Conservation (phyloP, 1,139 yeast species). For the Candida tropicalis region DNA sequence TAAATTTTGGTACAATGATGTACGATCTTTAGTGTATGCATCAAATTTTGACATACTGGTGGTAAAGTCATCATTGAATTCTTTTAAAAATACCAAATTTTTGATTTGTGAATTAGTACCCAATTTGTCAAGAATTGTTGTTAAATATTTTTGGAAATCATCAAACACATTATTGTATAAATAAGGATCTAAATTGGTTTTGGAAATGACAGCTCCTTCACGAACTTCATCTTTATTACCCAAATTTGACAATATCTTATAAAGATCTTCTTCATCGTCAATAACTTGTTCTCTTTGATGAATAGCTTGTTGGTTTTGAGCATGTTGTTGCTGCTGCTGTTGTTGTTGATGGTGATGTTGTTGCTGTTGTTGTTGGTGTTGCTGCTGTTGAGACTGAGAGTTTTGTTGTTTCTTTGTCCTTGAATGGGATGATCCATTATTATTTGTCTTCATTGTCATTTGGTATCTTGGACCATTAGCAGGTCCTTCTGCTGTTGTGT, state of each 20-base stretch:
- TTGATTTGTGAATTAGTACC: slow-evolving; percentile 26
- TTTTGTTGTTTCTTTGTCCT: not conserved
- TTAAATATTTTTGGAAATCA: slow-evolving; percentile 39
- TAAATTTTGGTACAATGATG: slow-evolving; percentile 11
- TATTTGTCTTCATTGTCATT: slow-evolving; percentile 11
- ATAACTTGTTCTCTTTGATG: slow-evolving; percentile 6
- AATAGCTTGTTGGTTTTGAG: not conserved
- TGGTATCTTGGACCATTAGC: slow-evolving; percentile 15
- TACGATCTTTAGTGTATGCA: slow-evolving; percentile 12
- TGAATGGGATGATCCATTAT: not conserved
- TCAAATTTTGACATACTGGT: slow-evolving; percentile 25
- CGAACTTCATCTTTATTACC: slow-evolving; percentile 15
- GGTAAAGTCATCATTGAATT: slow-evolving; percentile 36
- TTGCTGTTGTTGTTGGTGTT: slow-evolving; percentile 6
- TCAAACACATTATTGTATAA: slow-evolving; percentile 33
- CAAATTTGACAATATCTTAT: slow-evolving; percentile 15
- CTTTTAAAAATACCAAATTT: slow-evolving; percentile 40
- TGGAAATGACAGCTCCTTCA: slow-evolving; percentile 4
- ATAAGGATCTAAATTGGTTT: slow-evolving; percentile 16
- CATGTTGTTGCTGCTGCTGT: slow-evolving; percentile 7
- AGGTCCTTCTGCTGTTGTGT: slow-evolving; percentile 8
- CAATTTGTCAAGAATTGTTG: slow-evolving; percentile 26
- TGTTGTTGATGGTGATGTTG: slow-evolving; percentile 8
- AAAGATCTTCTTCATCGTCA: slow-evolving; percentile 16
- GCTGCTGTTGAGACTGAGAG: slow-evolving; percentile 1